Conservation (phyloP, 2,329 filamentous ascomycete species). For the Hymenoscyphus linearis region DNA sequence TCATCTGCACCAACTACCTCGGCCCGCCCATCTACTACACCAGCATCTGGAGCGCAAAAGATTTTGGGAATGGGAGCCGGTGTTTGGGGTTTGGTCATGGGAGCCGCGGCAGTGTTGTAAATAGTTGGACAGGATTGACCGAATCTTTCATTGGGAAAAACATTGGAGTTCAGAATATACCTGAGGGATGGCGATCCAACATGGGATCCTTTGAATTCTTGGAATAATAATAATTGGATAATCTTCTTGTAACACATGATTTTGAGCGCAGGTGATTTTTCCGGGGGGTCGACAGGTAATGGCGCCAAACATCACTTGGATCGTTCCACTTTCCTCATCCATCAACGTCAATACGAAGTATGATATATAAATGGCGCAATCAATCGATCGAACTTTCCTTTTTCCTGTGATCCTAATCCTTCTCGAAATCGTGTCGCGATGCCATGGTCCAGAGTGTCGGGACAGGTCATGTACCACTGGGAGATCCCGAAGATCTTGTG, state of each 20-base stretch:
- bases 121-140: not conserved
- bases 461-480: not conserved
- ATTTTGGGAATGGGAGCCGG: constrained; percentile 22
- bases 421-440: not conserved
- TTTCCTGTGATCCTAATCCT: not conserved
- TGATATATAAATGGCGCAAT: not conserved
- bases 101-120: constrained; percentile 18
- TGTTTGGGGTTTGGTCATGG: constrained; percentile 22
- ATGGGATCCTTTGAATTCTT: not conserved
- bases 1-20: not conserved
- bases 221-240: not conserved
- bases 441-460: not conserved
- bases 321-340: not conserved
- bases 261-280: not conserved
- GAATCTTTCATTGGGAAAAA: not conserved
- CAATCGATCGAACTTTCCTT: not conserved
- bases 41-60: constrained; percentile 18
- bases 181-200: not conserved
- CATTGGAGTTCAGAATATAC: not conserved
- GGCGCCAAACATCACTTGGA: not conserved
- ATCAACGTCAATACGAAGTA: not conserved
- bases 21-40: constrained; percentile 3
- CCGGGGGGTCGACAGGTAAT: not conserved
- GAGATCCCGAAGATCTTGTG: not conserved
- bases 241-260: not conserved